A percentile compares a stretch with the other conserved stretches of the same genome.
phyloP scores from a whole-genome alignment of 139 green algal species.

The Coccomyxa sp. region DNA sequence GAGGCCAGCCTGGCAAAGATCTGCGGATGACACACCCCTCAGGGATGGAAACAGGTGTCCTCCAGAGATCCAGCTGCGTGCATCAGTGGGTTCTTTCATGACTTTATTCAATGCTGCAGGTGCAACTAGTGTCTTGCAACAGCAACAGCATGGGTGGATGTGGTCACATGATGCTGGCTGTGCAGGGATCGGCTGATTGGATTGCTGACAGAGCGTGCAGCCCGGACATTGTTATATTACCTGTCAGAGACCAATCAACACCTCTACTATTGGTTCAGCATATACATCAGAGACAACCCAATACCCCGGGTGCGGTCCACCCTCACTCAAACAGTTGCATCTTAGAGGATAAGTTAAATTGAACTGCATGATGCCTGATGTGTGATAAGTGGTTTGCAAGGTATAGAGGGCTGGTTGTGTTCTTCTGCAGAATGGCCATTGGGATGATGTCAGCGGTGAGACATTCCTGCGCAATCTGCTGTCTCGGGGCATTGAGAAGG shows the following conservation, averaged over 20 bases:
- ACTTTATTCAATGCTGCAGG: not conserved
- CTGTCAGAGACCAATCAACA: constrained; percentile 54
- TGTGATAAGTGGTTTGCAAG: too few species aligned
- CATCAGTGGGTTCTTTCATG: not conserved
- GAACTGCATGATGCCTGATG: too few species aligned
- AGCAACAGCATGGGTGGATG: not conserved
- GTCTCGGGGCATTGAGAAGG: constrained; percentile 46
- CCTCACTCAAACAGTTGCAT: not conserved
- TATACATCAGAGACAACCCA: constrained; percentile 48
- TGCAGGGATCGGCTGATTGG: not conserved
- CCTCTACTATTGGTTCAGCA: constrained; percentile 57
- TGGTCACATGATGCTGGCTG: not conserved
- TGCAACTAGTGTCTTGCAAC: not conserved
- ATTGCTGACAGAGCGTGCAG: constrained; percentile 29
- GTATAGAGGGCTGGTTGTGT: too few species aligned
- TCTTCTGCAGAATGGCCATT: constrained; percentile 48
- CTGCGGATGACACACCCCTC: constrained; percentile 63
- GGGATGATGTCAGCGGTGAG: constrained; percentile 80
- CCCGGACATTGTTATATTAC: constrained; percentile 75
- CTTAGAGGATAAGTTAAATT: not conserved
- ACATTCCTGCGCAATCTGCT: constrained; percentile 75
- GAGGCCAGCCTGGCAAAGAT: constrained; percentile 38
- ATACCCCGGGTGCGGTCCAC: constrained; percentile 51
- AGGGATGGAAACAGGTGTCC: constrained; percentile 67
- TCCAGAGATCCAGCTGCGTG: not conserved